Base-by-base conservation (phyloP, 1,284 basidiomycete species). In the Cystobasidium sp. region DNA sequence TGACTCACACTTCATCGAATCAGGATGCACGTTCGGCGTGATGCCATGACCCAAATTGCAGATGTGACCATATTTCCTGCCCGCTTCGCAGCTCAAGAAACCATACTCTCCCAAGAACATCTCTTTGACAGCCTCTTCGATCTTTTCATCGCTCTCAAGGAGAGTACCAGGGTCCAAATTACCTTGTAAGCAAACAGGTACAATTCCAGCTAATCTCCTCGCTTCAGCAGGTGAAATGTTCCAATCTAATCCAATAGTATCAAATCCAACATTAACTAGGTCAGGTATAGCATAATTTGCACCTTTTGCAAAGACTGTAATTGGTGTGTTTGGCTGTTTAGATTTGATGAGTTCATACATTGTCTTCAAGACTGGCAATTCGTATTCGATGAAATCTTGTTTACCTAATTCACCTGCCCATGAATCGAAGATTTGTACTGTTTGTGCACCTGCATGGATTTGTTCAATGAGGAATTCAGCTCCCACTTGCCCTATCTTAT, bases 1-100 rank as follows among this genome's bases (percentile, higher is more conserved):
- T 51, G 43, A 37, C 70, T 59, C 24, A 88, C 89, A 95, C 67
- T 86, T 85, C 83, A 95, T 85, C 82, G 95, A 92, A 75, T 95
- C 93, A 43, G 93, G 91, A 81, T 95, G 89, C 20, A 97, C 93
- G n/a, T 88, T 90, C n/a, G 94, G 94, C 10, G 93, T 95, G 79
- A 99, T 97, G 4, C 96, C 96, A 82, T 99, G 97, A 1, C 97
- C 97, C 44, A 99, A 84, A 83, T 99, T 99, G 37, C 92, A 92
- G 80, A 99, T 97, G 93, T 94, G 97, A 7, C 88, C 90, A 66
- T 86, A 86, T 37, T 59, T 86, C 84, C 77, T 84, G 83, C 49
- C 85, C 84, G 80, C 79, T 55, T 82, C 83, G 75, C 83, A 85
- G 12, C 83, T 81, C 55, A 87, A 86, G 84, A 98, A 98, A 24